A percentile compares a stretch with the other conserved stretches of the same genome.
Conservation (phyloP, 805 yeast species). For the Metschnikowia shivogae region DNA sequence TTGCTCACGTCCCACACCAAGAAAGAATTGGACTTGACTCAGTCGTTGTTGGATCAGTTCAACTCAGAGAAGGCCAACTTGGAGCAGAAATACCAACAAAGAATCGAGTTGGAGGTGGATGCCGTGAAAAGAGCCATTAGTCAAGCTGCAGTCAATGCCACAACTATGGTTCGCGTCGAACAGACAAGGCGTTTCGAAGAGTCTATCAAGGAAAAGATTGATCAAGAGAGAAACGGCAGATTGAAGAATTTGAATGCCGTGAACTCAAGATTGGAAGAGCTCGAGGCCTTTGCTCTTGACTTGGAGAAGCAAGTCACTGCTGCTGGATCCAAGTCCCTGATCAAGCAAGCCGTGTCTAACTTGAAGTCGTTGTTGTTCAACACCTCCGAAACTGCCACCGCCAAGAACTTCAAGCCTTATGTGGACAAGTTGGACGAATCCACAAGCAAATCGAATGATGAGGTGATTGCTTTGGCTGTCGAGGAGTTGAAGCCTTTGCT, state of each 20-base stretch:
- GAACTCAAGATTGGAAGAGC: conserved; percentile 46
- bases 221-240: conserved; percentile 64
- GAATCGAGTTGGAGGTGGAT: conserved; percentile 60
- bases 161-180: conserved; percentile 61
- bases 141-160: conserved; percentile 70
- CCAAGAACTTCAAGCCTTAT: conserved; percentile 29
- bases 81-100: conserved; percentile 53
- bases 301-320: conserved; percentile 36
- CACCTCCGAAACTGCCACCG: conserved; percentile 21
- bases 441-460: conserved; percentile 26
- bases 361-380: conserved; percentile 30
- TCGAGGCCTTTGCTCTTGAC: conserved; percentile 50
- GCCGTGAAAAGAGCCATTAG: conserved; percentile 62
- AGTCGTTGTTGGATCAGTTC: conserved; percentile 56
- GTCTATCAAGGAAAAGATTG: conserved; percentile 52
- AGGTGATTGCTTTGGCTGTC: conserved; percentile 31
- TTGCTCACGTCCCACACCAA: conserved; percentile 37
- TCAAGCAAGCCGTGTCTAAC: conserved; percentile 30
- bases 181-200: conserved; percentile 65
- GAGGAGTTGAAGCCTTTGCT: conserved; percentile 33
- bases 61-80: conserved; percentile 57
- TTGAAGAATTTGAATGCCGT: conserved; percentile 65
- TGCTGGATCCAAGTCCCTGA: conserved; percentile 30
- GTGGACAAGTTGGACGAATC: conserved; percentile 33
- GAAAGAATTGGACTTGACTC: conserved; percentile 56